Base-by-base conservation (phyloP, 345 rosid species). In the Eucalyptus erythrocorys region DNA sequence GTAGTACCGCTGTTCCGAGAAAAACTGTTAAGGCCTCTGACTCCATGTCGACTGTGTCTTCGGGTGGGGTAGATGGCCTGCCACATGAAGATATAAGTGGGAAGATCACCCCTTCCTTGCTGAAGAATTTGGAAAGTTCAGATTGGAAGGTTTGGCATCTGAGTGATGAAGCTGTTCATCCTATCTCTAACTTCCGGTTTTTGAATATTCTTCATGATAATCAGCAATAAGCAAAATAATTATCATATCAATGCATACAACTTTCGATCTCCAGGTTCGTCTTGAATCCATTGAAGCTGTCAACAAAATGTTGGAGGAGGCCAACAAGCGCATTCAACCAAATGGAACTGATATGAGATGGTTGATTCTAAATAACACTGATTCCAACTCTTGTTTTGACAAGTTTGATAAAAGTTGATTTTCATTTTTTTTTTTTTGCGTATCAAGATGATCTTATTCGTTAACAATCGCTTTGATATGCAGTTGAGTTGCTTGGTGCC, bases 1-100 rank as follows among this genome's bases (percentile, higher is more conserved):
- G 99, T 30, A 89, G 95, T 92, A 90, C 97, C 53, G 95, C 94
- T 19, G 96, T 88, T 88, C 93, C 99, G 17, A 97, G 95, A 95
- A 95, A 94, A 92, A 94, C 93, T 88, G 95, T 98, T 51, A 97
- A 90, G 93, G 89, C 94, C 30, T 91, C 93, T 42, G 99, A 95
- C 86, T 91, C 94, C 48, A 64, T 92, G n/a, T 64, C 89, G 42
- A 92, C 95, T 81, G 68, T 90, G 30, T 93, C 99, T 91, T 87
- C 88, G 85, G 96, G 96, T 79, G 99, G 97, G 64, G 89, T 95
- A 86, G 99, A 98, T 92, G 66, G 98, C 90, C 92, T 98, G 90
- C 99, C 99, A 82, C 98, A 98, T 86, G 99, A 97, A 94, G 99
- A 98, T 89, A 94, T 97, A 89, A 97, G 99, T 89, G 96, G 94